phyloP scores from a whole-genome alignment of 139 green algal species.

The Volvox reticuliferus region DNA sequence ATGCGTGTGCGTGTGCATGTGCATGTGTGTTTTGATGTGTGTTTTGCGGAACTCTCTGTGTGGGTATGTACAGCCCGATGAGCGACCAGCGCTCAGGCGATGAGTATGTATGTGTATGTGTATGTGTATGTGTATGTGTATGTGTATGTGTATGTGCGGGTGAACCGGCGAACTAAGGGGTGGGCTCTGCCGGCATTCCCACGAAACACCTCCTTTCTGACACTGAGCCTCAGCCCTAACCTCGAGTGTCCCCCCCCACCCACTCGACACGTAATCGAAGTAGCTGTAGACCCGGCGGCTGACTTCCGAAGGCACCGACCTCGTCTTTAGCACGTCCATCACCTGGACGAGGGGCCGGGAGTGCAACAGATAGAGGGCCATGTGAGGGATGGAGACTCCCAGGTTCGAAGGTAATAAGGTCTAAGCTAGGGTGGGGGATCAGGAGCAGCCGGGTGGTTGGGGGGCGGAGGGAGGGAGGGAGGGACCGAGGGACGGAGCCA shows the following conservation, averaged over 20 bases:
- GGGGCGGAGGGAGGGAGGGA: background rate
- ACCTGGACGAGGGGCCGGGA: background rate
- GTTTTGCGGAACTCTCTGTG: no score
- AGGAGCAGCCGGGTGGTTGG: background rate
- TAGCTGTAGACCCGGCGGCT: constrained; percentile 48
- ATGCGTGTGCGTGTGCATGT: no score
- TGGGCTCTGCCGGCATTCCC: no score
- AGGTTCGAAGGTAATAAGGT: background rate
- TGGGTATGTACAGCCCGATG: no score
- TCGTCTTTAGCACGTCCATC: constrained; percentile 49
- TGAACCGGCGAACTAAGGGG: no score
- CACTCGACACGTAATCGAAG: constrained; percentile 46
- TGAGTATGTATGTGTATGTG: no score
- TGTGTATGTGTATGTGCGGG: no score
- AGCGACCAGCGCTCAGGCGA: no score
- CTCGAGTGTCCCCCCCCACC: background rate
- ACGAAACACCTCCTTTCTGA: no score
- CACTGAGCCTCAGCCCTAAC: no score
- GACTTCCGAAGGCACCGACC: constrained; percentile 39
- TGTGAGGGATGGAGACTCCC: background rate
- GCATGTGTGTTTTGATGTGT: no score
- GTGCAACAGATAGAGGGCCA: background rate
- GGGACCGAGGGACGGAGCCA: background rate
- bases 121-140: no score
- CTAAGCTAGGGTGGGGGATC: background rate